A percentile compares a stretch with the other conserved stretches of the same genome.
phyloP scores from a whole-genome alignment of 495 filamentous ascomycete species.

The Penicillium nucicola region DNA sequence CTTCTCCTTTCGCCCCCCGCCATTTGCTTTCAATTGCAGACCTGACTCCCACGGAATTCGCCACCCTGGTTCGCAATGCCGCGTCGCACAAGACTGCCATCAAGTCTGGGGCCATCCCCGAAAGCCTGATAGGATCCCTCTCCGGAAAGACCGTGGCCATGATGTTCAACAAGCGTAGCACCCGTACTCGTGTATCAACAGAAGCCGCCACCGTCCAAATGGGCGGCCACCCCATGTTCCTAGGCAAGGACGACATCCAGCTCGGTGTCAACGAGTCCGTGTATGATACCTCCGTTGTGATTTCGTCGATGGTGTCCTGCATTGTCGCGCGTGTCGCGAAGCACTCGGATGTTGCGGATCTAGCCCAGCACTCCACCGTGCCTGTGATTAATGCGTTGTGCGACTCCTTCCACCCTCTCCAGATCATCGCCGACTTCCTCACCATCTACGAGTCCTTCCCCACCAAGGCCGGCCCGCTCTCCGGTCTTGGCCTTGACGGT shows the following conservation, averaged over 20 bases:
- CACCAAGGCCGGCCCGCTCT: slow-evolving; percentile 35
- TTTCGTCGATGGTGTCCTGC: slow-evolving; percentile 87
- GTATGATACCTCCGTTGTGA: slow-evolving; percentile 81
- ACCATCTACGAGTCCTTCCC: slow-evolving; percentile 80
- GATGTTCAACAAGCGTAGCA: slow-evolving; percentile 94
- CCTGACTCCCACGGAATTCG: slow-evolving; percentile 74
- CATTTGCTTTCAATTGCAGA: slow-evolving; percentile 91
- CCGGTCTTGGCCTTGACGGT: slow-evolving; percentile 68
- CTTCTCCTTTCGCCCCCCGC: slow-evolving; percentile 57
- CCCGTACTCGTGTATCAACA: slow-evolving; percentile 86
- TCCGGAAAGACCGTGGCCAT: slow-evolving; percentile 84
- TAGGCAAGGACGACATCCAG: slow-evolving; percentile 93
- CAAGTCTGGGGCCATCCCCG: slow-evolving; percentile 66
- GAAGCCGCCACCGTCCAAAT: slow-evolving; percentile 80
- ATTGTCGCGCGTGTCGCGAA: slow-evolving; percentile 86
- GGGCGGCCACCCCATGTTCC: slow-evolving; percentile 93
- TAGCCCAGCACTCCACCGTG: slow-evolving; percentile 77
- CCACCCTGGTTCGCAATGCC: slow-evolving; percentile 78
- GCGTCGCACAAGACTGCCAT: slow-evolving; percentile 68
- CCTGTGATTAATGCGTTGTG: slow-evolving; percentile 95
- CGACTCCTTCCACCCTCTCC: slow-evolving; percentile 84
- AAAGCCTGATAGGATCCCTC: slow-evolving; percentile 51
- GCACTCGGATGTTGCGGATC: slow-evolving; percentile 74
- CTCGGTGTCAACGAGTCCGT: slow-evolving; percentile 93
- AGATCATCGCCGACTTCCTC: slow-evolving; percentile 88